Conservation (phyloP, 2,329 filamentous ascomycete species). For the Helotiales sp. region DNA sequence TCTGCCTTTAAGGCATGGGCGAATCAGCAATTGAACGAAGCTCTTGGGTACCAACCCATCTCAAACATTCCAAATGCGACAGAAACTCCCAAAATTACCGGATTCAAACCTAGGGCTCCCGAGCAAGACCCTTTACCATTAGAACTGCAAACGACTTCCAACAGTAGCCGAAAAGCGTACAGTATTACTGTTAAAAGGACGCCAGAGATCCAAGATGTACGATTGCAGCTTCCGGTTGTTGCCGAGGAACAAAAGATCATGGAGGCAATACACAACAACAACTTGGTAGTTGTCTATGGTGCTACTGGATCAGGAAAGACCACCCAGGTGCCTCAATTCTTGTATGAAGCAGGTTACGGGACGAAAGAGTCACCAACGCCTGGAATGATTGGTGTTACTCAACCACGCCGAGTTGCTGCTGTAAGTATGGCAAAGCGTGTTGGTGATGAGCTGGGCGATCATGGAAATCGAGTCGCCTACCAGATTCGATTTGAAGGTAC, state of each 20-base stretch:
- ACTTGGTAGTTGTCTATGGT: slow-evolving; percentile 89
- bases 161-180: slow-evolving; percentile 72
- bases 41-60: slow-evolving; percentile 67
- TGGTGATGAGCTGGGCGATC: slow-evolving; percentile 78
- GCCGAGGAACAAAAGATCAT: slow-evolving; percentile 97
- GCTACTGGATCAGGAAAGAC: slow-evolving; percentile 97
- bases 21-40: slow-evolving; percentile 81
- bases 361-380: slow-evolving; percentile 77
- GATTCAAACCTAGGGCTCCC: slow-evolving; percentile 68
- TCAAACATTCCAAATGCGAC: slow-evolving; percentile 44
- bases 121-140: slow-evolving; percentile 74
- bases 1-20: slow-evolving; percentile 95
- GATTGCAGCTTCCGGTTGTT: slow-evolving; percentile 84
- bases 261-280: slow-evolving; percentile 93
- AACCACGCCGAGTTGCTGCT: slow-evolving; percentile 91
- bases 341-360: slow-evolving; percentile 93
- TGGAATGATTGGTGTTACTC: slow-evolving; percentile 93
- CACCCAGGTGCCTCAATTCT: slow-evolving; percentile 94
- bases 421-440: slow-evolving; percentile 97
- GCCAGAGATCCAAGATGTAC: slow-evolving; percentile 75
- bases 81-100: slow-evolving; percentile 58
- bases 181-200: slow-evolving; percentile 73
- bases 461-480: slow-evolving; percentile 81
- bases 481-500: slow-evolving; percentile 95
- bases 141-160: slow-evolving; percentile 65